phyloP scores from a whole-genome alignment of 805 yeast species.

The Hanseniaspora nectarophila region DNA sequence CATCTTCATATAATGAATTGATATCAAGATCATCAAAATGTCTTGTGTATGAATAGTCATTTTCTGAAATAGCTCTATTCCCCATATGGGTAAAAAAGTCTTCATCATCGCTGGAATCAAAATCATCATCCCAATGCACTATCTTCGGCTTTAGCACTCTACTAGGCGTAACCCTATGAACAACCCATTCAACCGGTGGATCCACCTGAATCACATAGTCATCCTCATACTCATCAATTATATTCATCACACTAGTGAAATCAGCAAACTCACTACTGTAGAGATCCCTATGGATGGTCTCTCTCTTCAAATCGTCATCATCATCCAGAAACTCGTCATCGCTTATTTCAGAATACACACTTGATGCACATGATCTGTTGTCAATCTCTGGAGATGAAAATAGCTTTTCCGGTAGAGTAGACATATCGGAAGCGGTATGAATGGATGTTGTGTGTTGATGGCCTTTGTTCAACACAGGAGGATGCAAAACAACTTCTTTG shows the following conservation, averaged over 20 bases:
- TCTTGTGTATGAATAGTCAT: background rate
- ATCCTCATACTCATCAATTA: background rate
- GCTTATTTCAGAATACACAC: constrained; percentile 9
- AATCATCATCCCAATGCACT: background rate
- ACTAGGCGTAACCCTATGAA: background rate
- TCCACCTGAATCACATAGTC: background rate
- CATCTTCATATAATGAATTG: background rate
- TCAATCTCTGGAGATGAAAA: constrained; percentile 14
- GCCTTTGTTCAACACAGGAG: background rate
- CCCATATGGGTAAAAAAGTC: background rate
- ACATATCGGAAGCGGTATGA: constrained; percentile 8
- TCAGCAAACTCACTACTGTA: background rate
- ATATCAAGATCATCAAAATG: background rate
- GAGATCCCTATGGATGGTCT: background rate
- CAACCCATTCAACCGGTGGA: background rate
- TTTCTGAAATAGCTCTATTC: background rate
- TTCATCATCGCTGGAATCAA: background rate
- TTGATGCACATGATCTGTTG: constrained; percentile 7
- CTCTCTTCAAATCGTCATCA: background rate
- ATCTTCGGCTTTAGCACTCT: background rate
- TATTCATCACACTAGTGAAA: background rate
- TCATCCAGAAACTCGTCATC: background rate
- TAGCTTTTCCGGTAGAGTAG: constrained; percentile 10
- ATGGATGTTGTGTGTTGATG: constrained; percentile 9
- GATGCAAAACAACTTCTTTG: background rate